Evolutionary conservation across 306 rosid species (phyloP).

Genomic region (Pyrus bretschneideri): DNA sequence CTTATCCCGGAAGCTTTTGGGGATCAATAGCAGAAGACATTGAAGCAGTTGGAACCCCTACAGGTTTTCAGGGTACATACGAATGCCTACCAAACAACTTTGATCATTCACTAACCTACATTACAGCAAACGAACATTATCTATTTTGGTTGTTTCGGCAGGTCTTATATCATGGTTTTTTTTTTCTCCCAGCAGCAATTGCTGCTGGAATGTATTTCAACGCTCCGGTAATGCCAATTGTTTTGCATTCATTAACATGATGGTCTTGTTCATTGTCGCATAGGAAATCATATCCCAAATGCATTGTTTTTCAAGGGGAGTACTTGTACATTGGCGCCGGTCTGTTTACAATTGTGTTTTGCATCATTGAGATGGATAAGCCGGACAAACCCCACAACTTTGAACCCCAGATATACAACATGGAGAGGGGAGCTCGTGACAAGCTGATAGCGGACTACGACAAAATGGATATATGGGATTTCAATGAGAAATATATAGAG

Average conservation of each 20-base stretch:
- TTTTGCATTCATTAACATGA: neutral
- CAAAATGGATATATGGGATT: conserved; percentile 88
- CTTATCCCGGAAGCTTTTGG: too few species aligned
- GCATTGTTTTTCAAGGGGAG: conserved; percentile 59
- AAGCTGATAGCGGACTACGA: conserved; percentile 87
- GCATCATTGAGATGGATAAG: conserved; percentile 93
- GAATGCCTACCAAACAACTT: too few species aligned
- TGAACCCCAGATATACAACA: conserved; percentile 89
- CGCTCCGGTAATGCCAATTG: conserved; percentile 56
- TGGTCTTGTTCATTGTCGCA: neutral
- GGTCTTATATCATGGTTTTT: conserved; percentile 75
- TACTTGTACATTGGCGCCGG: conserved; percentile 82
- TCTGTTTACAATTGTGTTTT: conserved; percentile 58
- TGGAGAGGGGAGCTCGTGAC: conserved; percentile 92
- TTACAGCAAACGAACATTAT: neutral
- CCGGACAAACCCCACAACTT: conserved; percentile 83
- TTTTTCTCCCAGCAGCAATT: conserved; percentile 78
- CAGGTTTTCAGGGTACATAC: too few species aligned
- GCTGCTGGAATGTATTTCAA: conserved; percentile 68
- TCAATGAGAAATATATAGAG: conserved; percentile 88
- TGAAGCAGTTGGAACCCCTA: too few species aligned
- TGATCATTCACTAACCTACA: neutral
- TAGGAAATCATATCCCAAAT: neutral
- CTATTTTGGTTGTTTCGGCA: conserved; percentile 25
- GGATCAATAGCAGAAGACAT: too few species aligned